Evolutionary conservation across 345 rosid genomes (phyloP).

Genomic region (Barbarea vulgaris): DNA sequence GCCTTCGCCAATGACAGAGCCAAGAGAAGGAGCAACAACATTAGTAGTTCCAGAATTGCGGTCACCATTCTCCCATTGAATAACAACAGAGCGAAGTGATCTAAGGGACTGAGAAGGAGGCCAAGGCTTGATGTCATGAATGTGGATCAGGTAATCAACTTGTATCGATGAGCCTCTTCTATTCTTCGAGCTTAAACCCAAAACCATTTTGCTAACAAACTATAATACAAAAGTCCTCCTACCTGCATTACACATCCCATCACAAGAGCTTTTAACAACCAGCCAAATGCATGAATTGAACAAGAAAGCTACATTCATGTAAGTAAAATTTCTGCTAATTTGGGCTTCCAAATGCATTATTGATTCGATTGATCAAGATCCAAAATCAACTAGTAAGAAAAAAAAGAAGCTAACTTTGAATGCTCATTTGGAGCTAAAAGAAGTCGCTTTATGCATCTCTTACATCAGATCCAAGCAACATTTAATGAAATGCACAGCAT

Average conservation of each 20-base stretch:
- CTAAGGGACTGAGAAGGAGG: slow-evolving; percentile 93
- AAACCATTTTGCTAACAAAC: slow-evolving; percentile 55
- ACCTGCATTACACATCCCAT: slow-evolving; percentile 8
- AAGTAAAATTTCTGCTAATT: background rate
- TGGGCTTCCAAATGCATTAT: background rate
- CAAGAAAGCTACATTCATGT: slow-evolving; percentile 1
- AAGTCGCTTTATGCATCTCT: background rate
- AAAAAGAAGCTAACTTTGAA: background rate
- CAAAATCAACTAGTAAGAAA: background rate
- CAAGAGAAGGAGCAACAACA: slow-evolving; percentile 66
- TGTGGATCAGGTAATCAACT: slow-evolving; percentile 62
- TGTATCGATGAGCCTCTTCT: slow-evolving; percentile 55
- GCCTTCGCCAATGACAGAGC: slow-evolving; percentile 77
- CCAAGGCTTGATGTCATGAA: slow-evolving; percentile 94
- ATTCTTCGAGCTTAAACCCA: slow-evolving; percentile 65
- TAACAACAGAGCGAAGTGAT: slow-evolving; percentile 76
- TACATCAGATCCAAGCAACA: slow-evolving; percentile 43
- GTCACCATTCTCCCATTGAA: slow-evolving; percentile 92
- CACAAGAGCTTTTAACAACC: background rate
- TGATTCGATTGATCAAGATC: slow-evolving; percentile 11
- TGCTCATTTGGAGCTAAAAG: background rate
- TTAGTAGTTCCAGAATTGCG: slow-evolving; percentile 71
- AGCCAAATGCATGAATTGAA: slow-evolving; percentile 5
- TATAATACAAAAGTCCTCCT: background rate
- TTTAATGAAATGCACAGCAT: slow-evolving; percentile 46